phyloP scores from a whole-genome alignment of 2,329 filamentous ascomycete genomes.

The Cladosporium austrohemisphaericum region DNA sequence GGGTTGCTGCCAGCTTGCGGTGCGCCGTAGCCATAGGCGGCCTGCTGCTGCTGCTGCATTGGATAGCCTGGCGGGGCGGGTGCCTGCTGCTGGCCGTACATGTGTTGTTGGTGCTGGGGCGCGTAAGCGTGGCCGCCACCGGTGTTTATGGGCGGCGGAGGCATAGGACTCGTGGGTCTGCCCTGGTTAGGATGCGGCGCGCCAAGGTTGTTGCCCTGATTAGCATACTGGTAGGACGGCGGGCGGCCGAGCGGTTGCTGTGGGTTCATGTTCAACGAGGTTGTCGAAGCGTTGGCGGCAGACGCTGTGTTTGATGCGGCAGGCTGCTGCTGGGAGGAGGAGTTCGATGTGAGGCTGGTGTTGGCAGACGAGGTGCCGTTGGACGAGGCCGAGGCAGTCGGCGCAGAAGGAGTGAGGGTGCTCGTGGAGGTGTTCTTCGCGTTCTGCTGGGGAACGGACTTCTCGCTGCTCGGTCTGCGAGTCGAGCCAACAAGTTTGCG shows the following conservation, averaged over 20 bases:
- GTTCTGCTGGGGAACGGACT: slow-evolving; percentile 55
- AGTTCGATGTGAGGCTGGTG: slow-evolving; percentile 30
- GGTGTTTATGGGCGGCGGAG: slow-evolving; percentile 45
- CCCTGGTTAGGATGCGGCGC: slow-evolving; percentile 41
- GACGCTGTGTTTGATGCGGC: slow-evolving; percentile 21
- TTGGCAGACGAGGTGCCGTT: slow-evolving; percentile 37
- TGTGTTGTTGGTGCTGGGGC: slow-evolving; percentile 41
- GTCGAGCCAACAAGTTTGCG: slow-evolving; percentile 78
- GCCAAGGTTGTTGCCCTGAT: slow-evolving; percentile 34
- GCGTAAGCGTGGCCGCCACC: slow-evolving; percentile 49
- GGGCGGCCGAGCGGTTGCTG: slow-evolving; percentile 55
- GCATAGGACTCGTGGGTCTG: slow-evolving; percentile 46
- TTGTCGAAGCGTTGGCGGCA: slow-evolving; percentile 42
- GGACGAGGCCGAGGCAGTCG: slow-evolving; percentile 21
- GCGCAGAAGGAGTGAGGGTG: slow-evolving; percentile 36
- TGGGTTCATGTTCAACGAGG: slow-evolving; percentile 54
- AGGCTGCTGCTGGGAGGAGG: slow-evolving; percentile 34
- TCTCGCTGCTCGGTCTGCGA: slow-evolving; percentile 66
- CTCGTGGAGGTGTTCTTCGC: slow-evolving; percentile 41
- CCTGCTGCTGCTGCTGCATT: slow-evolving; percentile 28
- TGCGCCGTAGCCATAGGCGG: slow-evolving; percentile 15
- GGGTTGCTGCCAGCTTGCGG: slow-evolving; percentile 19
- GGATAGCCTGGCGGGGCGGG: slow-evolving; percentile 36
- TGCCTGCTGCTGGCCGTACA: slow-evolving; percentile 35
- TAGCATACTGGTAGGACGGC: slow-evolving; percentile 60